Base-by-base conservation (phyloP, 345 rosid genomes). In the Geranium rotundifolium region DNA sequence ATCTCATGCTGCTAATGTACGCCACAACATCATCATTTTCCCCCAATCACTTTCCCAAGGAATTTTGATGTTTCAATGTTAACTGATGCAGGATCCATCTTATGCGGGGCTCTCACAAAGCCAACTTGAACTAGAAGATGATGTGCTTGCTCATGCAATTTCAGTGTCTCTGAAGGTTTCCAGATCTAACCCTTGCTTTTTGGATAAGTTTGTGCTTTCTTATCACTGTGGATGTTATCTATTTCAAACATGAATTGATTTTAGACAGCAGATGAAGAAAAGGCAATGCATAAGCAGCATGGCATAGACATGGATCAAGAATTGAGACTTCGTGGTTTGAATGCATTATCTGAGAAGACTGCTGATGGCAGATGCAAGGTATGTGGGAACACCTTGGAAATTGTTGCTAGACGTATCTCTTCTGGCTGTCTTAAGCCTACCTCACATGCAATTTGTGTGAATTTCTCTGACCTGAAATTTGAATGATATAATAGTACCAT, bases 251-350 rank as follows among this genome's bases (percentile, higher is more conserved):
- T 64, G 61, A 60, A 65, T 57, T 74, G 19, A 50, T 55, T 68
- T 70, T 89, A 91, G 96, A 77, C 83, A 63, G 92, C 84, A 14
- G 86, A 91, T 72, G 73, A 73, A 62, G 98, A 87, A 68, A 65
- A 69, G 49, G 80, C 61, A 62, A 67, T 63, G 64, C 81, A 70
- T 12, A 82, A 65, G 63, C 85, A 59, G 61, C 71, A 61, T 61
- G 56, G 60, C 67, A 69, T 76, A 72, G 64, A 64, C 60, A 61
- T n/a, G 64, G 71, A 71, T 65, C 66, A 39, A 20, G 63, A 69
- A 31, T 34, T 29, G 27, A 77, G 67, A 73, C 46, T 34, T 60
- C 49, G 18, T 49, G 68, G 63, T 65, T 63, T 77, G 34, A 71
- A 64, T 27, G 27, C 20, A 63, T 76, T 63, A 41, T 66, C 83